A percentile compares a stretch with the other conserved stretches of the same genome.
Evolutionary conservation across 106 monocot species (phyloP).

Genomic region (Acorus gramineus): DNA sequence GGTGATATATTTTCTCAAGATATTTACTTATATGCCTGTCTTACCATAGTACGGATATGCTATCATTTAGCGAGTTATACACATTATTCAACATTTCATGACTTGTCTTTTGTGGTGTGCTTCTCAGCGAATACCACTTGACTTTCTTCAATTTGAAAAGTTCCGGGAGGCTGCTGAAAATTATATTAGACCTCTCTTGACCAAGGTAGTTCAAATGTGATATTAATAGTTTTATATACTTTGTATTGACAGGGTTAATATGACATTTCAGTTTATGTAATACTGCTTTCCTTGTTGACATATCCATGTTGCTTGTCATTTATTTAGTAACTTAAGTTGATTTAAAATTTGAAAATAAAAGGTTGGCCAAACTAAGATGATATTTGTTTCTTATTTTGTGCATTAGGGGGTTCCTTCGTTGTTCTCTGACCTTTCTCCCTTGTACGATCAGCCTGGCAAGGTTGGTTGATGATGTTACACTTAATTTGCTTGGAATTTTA

Average conservation of each 20-base stretch:
- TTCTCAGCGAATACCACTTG: conserved; percentile 85
- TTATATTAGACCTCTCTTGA: conserved; percentile 79
- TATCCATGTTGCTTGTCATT: neutral
- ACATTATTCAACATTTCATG: too few species aligned
- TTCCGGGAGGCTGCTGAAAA: conserved; percentile 63
- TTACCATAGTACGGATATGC: too few species aligned
- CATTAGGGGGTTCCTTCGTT: conserved; percentile 88
- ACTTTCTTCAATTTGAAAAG: conserved; percentile 83
- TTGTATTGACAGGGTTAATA: too few species aligned
- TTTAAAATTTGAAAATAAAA: neutral
- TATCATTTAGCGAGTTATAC: too few species aligned
- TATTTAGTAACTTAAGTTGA: neutral
- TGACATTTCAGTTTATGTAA: neutral
- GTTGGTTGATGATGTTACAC: conserved; percentile 14
- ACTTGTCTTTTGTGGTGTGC: too few species aligned
- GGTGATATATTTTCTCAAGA: too few species aligned
- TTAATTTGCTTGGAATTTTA: too few species aligned
- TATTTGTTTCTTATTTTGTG: conserved; percentile 6
- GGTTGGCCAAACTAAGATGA: neutral
- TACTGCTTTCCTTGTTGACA: neutral
- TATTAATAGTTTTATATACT: too few species aligned
- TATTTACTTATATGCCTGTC: too few species aligned
- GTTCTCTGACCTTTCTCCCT: conserved; percentile 85
- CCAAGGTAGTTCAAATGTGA: conserved; percentile 44
- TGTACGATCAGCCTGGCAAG: conserved; percentile 80